Percentiles rank a stretch among this genome's conserved stretches.
Evolutionary conservation across 2,329 filamentous ascomycete genomes (phyloP).

Genomic region (Lasiodiplodia gonubiensis): DNA sequence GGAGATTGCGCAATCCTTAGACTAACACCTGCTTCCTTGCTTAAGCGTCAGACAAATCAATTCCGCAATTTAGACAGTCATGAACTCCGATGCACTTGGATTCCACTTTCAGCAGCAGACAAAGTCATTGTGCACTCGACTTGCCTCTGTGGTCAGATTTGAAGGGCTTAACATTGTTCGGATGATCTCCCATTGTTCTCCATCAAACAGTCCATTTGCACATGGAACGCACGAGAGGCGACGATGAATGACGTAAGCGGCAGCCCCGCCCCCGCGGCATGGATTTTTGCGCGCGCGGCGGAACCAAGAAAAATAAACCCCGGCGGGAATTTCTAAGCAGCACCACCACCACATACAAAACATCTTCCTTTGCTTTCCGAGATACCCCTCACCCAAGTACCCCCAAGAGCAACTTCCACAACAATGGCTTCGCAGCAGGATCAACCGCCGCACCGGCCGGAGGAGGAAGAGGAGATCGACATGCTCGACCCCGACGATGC

Average conservation of each 20-base stretch:
- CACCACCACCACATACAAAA: slow-evolving; percentile 7
- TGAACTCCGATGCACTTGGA: no score
- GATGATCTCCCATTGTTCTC: no score
- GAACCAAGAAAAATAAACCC: slow-evolving; percentile 25
- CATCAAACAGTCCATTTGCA: no score
- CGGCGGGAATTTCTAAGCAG: slow-evolving; percentile 28
- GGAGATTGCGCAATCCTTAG: neutral
- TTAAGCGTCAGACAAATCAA: neutral
- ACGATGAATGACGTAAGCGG: slow-evolving; percentile 25
- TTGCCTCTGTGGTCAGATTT: no score
- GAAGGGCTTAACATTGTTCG: no score
- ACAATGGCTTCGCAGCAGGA: slow-evolving; percentile 32
- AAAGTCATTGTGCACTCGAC: no score
- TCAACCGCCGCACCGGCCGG: slow-evolving; percentile 29
- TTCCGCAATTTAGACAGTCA: neutral
- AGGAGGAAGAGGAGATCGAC: slow-evolving; percentile 65
- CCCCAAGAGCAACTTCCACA: neutral
- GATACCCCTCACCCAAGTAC: neutral
- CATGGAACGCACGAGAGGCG: neutral
- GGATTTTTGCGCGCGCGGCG: slow-evolving; percentile 19
- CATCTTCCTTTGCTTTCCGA: neutral
- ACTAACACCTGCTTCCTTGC: neutral
- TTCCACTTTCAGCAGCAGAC: neutral
- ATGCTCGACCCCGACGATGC: slow-evolving; percentile 80
- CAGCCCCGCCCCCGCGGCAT: slow-evolving; percentile 15